Evolutionary conservation across 2,329 filamentous ascomycete species (phyloP), one percentile per base, ranked within the genome.

Genomic region (Penicillium digitatum): DNA sequence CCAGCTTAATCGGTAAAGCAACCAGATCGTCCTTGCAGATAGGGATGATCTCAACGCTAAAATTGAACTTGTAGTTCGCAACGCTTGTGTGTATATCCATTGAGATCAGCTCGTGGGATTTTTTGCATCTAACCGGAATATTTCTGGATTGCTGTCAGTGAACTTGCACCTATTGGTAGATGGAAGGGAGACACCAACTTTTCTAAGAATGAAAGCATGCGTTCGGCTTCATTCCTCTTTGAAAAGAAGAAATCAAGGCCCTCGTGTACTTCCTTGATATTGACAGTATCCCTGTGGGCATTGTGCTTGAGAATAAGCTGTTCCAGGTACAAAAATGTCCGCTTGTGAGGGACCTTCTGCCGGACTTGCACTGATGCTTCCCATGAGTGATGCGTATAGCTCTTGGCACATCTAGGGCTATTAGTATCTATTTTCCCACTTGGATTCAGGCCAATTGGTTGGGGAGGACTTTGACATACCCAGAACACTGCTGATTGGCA

Each of bases 21-120:
- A 99, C 90, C 27, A 99, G 79, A 70, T 99, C 94, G 66, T 99
- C 94, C 74, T 96, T 96, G 80, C 94, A 97, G 47, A 99, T 91
- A 1, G 94, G 94, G 26, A 97, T 87, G 46, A 99, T 75, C 70
- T 75, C 70, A 96, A 90, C 51, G 88, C 51, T 27, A 8, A 27
- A 27, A 43, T 89, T 87, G 76, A 96, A 96, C 73, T 99, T 99
- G 82, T 93, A 97, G 32, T 87, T 91, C 74, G 90, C 94, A 57
- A 87, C 88, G 16, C 88, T 89, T 0, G 92, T 96, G 76, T 99
- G 94, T 12, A 87, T 84, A 73, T 99, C 93, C 78, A 90, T 86
- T 5, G 91, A 96, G 65, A 99, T 97, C 44, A 97, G 82, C 72
- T 96, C 89, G 69, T 95, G 87, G n/a, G 87, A 88, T 66, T 92